Evolutionary conservation across 2,329 filamentous ascomycete species (phyloP).

Genomic region (Ciborinia camelliae): DNA sequence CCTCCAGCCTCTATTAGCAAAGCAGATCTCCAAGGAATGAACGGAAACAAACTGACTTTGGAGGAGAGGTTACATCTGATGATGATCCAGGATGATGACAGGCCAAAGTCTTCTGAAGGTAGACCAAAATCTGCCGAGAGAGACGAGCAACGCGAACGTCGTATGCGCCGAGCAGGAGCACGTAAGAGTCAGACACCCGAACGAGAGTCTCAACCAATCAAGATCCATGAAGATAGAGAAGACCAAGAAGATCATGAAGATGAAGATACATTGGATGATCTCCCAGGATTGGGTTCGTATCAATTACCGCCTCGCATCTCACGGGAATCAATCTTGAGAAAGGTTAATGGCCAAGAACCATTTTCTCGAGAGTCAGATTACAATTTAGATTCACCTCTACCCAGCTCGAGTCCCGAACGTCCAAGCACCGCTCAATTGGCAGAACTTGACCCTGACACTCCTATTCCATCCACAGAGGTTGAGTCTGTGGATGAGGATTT

Average conservation of each 20-base stretch:
- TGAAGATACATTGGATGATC: conserved; percentile 58
- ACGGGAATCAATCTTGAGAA: conserved; percentile 86
- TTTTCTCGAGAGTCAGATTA: conserved; percentile 60
- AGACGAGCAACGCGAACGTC: conserved; percentile 60
- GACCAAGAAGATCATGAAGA: conserved; percentile 49
- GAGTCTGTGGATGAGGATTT: conserved; percentile 46
- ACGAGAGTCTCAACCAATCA: conserved; percentile 31
- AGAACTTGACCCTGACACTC: conserved; percentile 78
- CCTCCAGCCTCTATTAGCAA: conserved; percentile 65
- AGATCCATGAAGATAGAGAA: conserved; percentile 55
- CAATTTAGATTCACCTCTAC: conserved; percentile 60
- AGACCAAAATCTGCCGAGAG: conserved; percentile 14
- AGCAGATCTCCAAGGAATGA: conserved; percentile 73
- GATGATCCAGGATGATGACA: conserved; percentile 72
- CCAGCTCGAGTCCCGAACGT: conserved; percentile 56
- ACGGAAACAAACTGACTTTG: conserved; percentile 72
- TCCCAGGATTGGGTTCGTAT: conserved; percentile 58
- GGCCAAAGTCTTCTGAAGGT: conserved; percentile 43
- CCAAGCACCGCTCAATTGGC: conserved; percentile 39
- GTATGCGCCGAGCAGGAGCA: conserved; percentile 60
- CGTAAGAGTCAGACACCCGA: conserved; percentile 41
- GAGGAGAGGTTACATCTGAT: conserved; percentile 85
- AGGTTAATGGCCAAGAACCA: conserved; percentile 63
- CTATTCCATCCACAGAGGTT: conserved; percentile 82
- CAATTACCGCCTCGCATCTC: conserved; percentile 77